Evolutionary conservation across 1,284 basidiomycete genomes (phyloP).

Genomic region (Cutaneotrichosporon curvatum): DNA sequence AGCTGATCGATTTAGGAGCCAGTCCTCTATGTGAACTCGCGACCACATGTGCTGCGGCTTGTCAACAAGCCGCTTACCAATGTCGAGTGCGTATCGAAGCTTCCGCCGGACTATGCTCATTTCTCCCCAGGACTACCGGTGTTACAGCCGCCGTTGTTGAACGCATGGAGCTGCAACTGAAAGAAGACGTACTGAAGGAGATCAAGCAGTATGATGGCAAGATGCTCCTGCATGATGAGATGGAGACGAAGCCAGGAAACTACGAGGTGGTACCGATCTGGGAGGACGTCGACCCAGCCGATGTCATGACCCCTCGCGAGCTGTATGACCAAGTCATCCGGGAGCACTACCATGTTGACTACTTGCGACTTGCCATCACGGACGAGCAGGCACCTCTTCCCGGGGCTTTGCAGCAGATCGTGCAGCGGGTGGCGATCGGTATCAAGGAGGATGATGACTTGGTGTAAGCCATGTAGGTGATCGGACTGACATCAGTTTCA

Average conservation of each 20-base stretch:
- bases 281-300: conserved; percentile 74
- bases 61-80: conserved; percentile 84
- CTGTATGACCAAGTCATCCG: conserved; percentile 45
- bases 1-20: no score
- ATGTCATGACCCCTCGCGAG: conserved; percentile 85
- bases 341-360: conserved; percentile 81
- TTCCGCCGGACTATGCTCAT: not conserved
- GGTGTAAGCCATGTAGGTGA: conserved; percentile 59
- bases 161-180: conserved; percentile 82
- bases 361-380: conserved; percentile 79
- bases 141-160: conserved; percentile 89
- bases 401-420: conserved; percentile 67
- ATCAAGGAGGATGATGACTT: conserved; percentile 61
- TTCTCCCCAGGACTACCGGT: conserved; percentile 76
- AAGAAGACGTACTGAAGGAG: conserved; percentile 81
- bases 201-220: conserved; percentile 66
- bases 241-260: conserved; percentile 82
- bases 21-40: conserved; percentile 40
- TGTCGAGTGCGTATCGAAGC: conserved; percentile 61
- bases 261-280: conserved; percentile 80
- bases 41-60: conserved; percentile 88
- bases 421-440: conserved; percentile 63
- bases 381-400: conserved; percentile 94
- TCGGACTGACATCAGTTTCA: conserved; percentile 34
- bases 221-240: conserved; percentile 89